phyloP scores from a whole-genome alignment of 228 moss, liverwort and hornwort species.

The Sphagnum magellanicum region DNA sequence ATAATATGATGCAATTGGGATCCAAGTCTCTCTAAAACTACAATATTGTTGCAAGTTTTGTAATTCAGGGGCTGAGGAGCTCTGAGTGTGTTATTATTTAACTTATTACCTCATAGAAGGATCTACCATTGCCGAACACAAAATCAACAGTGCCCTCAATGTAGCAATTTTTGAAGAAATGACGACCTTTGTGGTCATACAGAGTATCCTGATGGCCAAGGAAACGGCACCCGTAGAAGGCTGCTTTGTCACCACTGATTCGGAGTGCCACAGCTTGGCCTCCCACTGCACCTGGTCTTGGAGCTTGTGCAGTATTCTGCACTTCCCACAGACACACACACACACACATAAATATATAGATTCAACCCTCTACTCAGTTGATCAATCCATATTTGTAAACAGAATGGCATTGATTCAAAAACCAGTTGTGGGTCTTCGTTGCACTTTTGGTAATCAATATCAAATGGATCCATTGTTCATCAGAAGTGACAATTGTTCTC shows the following conservation, averaged over 20 bases:
- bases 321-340: background rate
- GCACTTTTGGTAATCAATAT: background rate
- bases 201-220: constrained; percentile 58
- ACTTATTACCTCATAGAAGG: constrained; percentile 23
- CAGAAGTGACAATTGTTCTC: background rate
- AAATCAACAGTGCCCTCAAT: constrained; percentile 61
- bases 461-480: background rate
- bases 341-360: background rate
- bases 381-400: background rate
- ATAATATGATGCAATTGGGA: constrained; percentile 2
- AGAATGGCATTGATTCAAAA: background rate
- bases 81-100: background rate
- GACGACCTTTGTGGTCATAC: constrained; percentile 64
- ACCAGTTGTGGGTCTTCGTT: background rate
- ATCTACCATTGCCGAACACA: constrained; percentile 54
- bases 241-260: constrained; percentile 60
- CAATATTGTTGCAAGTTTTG: too few relatives aligned
- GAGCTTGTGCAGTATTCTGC: constrained; percentile 40
- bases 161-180: constrained; percentile 66
- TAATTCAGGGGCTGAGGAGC: too few relatives aligned
- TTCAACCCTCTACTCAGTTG: background rate
- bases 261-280: constrained; percentile 65
- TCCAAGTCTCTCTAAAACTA: constrained; percentile 2
- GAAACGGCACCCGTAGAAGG: constrained; percentile 49
- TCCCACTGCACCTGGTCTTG: constrained; percentile 24